Evolutionary conservation across 2,329 filamentous ascomycete species (phyloP).

Genomic region (Penicillium sp.): DNA sequence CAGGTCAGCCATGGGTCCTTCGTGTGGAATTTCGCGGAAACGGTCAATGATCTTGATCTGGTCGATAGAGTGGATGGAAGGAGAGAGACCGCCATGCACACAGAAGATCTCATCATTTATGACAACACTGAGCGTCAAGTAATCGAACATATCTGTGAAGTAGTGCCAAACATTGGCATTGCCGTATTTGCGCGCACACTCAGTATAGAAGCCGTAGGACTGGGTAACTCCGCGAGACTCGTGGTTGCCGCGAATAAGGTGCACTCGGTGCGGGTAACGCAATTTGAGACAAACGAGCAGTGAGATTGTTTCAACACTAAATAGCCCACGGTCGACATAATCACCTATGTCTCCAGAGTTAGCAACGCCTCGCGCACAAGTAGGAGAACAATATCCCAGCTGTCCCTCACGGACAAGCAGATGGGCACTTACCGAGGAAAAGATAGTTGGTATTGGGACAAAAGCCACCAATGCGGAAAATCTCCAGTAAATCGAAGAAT

Average conservation of each 20-base stretch:
- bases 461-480: constrained; percentile 96
- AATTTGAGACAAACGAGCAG: constrained; percentile 95
- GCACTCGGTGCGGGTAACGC: constrained; percentile 91
- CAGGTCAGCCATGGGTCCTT: constrained; percentile 98
- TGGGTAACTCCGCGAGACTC: constrained; percentile 97
- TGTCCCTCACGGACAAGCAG: not conserved
- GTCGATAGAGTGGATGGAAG: constrained; percentile 95
- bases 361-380: constrained; percentile 4
- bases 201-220: constrained; percentile 98
- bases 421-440: constrained; percentile 70
- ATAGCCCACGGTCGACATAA: constrained; percentile 97
- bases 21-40: constrained; percentile 96
- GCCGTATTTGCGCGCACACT: constrained; percentile 96
- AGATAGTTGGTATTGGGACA: constrained; percentile 98
- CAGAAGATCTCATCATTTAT: constrained; percentile 99
- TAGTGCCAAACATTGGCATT: constrained; percentile 99
- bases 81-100: constrained; percentile 87
- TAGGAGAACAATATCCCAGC: not conserved
- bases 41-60: constrained; percentile 99
- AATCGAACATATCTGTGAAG: constrained; percentile 99
- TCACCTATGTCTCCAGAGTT: constrained; percentile 62
- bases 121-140: constrained; percentile 90
- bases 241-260: constrained; percentile 96
- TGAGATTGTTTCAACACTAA: constrained; percentile 98
- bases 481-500: constrained; percentile 98